phyloP scores from a whole-genome alignment of 1,139 yeast genomes.

The Debaryomyces fabryi region DNA sequence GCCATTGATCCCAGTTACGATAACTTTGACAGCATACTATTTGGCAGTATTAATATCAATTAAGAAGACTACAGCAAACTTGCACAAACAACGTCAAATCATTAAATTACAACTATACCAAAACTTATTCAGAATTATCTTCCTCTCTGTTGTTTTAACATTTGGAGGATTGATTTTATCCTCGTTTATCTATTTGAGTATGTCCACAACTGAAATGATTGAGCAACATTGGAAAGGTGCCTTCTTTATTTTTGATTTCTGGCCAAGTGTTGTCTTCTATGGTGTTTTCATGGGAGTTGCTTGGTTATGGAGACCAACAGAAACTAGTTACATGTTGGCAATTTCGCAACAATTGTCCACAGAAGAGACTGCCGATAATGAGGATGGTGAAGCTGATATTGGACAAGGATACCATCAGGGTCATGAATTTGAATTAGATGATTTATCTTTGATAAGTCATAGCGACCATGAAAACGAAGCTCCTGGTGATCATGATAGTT shows the following conservation, averaged over 20 bases:
- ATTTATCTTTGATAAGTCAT: constrained; percentile 62
- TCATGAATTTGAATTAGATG: constrained; percentile 74
- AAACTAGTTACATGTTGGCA: constrained; percentile 91
- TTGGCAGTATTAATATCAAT: constrained; percentile 73
- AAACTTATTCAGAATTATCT: constrained; percentile 71
- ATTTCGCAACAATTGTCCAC: constrained; percentile 92
- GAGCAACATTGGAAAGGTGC: constrained; percentile 93
- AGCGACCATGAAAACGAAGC: constrained; percentile 43
- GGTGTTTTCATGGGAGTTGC: constrained; percentile 82
- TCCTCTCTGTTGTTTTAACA: constrained; percentile 59
- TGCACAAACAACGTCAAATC: constrained; percentile 85
- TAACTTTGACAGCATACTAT: constrained; percentile 74
- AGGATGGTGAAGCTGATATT: constrained; percentile 16
- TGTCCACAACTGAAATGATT: constrained; percentile 73
- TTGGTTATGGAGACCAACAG: constrained; percentile 97
- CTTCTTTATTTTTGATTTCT: constrained; percentile 86
- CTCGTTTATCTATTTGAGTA: constrained; percentile 70
- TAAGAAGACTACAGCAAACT: constrained; percentile 69
- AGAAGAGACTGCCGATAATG: constrained; percentile 63
- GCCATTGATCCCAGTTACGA: constrained; percentile 68
- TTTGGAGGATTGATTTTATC: constrained; percentile 67
- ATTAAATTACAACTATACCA: constrained; percentile 89
- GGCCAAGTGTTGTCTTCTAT: constrained; percentile 92
- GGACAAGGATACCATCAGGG: constrained; percentile 37
- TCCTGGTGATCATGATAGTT: constrained; percentile 33